Percentiles rank a stretch among this genome's conserved stretches.
Evolutionary conservation across 2,329 filamentous ascomycete genomes (phyloP).

Genomic region (Colletotrichum neosansevieriae): DNA sequence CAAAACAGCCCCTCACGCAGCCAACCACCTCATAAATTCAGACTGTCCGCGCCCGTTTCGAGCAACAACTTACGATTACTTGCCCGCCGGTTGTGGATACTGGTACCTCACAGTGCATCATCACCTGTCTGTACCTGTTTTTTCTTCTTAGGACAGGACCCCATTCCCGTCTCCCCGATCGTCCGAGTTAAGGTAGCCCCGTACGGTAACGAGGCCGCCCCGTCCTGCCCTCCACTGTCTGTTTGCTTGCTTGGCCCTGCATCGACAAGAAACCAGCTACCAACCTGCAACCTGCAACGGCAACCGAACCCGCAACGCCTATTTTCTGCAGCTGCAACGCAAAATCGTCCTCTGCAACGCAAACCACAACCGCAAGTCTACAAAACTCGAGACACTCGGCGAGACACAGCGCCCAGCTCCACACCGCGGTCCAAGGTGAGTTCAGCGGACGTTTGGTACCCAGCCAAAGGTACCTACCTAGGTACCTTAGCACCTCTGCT

Average conservation of each 20-base stretch:
- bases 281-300: conserved; percentile 7
- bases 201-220: conserved; percentile 33
- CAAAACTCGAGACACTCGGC: conserved; percentile 31
- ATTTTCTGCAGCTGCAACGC: conserved; percentile 18
- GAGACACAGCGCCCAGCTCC: conserved; percentile 21
- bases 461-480: not conserved
- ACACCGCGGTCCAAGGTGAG: conserved; percentile 18
- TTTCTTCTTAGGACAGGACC: not conserved
- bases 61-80: conserved; percentile 35
- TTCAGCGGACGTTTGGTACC: not conserved
- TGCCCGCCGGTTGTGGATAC: conserved; percentile 32
- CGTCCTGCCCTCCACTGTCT: not conserved
- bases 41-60: conserved; percentile 17
- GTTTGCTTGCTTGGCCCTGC: not conserved
- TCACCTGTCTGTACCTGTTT: conserved; percentile 27
- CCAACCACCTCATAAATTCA: conserved; percentile 1
- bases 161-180: conserved; percentile 11
- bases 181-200: conserved; percentile 27
- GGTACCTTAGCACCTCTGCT: not conserved
- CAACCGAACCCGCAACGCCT: conserved; percentile 2
- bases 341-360: not conserved
- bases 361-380: conserved; percentile 4
- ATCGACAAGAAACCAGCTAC: not conserved
- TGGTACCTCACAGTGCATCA: conserved; percentile 10
- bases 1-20: not conserved